Evolutionary conservation across 306 rosid species (phyloP).

Genomic region (Leucaena leucocephala): DNA sequence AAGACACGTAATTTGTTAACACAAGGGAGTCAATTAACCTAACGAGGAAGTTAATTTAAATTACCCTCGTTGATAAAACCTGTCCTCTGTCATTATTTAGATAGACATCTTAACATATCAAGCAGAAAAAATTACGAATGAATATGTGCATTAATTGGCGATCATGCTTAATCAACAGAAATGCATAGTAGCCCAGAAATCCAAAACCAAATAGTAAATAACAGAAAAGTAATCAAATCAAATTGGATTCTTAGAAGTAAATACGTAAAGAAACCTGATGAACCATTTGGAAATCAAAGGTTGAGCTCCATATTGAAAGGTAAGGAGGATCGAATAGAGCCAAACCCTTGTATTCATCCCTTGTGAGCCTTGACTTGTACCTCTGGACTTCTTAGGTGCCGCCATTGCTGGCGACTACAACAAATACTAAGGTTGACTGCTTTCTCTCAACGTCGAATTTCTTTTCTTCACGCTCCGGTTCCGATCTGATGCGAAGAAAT

Average conservation of each 20-base stretch:
- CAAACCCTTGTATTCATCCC: conserved; percentile 49
- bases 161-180: background rate
- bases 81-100: background rate
- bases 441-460: background rate
- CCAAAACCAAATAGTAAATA: background rate
- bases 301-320: conserved; percentile 95
- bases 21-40: background rate
- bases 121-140: background rate
- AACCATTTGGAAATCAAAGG: conserved; percentile 89
- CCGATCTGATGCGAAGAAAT: conserved; percentile 8
- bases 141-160: background rate
- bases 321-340: conserved; percentile 73
- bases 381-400: conserved; percentile 40
- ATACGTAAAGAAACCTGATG: conserved; percentile 52
- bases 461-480: background rate
- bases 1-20: background rate
- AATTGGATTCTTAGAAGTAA: conserved; percentile 12
- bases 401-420: conserved; percentile 40
- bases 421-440: background rate
- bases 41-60: background rate
- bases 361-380: conserved; percentile 35
- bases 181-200: background rate
- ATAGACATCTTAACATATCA: background rate
- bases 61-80: background rate
- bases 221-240: background rate